Percentiles rank a stretch among this genome's conserved stretches.
These are phyloP conservation scores for Caloboletus inedulis DNA, from an alignment of 1,284 basidiomycete species.

Conservation along the genomic window DNA sequence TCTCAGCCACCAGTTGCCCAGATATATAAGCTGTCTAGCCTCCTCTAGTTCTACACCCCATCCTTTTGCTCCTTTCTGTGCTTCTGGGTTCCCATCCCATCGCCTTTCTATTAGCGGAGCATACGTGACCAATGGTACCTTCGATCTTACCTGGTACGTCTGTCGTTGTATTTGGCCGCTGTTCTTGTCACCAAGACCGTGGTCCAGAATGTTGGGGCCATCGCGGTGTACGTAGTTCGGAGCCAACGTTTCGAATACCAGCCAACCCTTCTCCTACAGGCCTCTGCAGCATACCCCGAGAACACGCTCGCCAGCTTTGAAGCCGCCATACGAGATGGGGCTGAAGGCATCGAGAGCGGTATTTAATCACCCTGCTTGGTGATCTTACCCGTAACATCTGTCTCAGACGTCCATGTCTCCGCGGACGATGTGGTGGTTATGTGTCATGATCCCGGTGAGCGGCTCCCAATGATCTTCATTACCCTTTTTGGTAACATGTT, in stretches of 20 bases:
- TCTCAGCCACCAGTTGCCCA: slow-evolving; percentile 26
- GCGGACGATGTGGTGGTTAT: slow-evolving; percentile 87
- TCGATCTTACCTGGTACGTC: slow-evolving; percentile 28
- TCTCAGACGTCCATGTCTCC: slow-evolving; percentile 93
- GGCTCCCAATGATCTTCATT: slow-evolving; percentile 23
- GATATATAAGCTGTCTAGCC: slow-evolving; percentile 26
- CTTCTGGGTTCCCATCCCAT: background rate
- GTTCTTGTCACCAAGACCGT: slow-evolving; percentile 1
- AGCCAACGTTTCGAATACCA: slow-evolving; percentile 9
- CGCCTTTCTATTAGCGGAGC: background rate
- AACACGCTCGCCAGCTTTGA: slow-evolving; percentile 93
- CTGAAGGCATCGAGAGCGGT: slow-evolving; percentile 94
- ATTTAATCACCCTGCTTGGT: slow-evolving; percentile 42
- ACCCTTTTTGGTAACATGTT: slow-evolving; percentile 18
- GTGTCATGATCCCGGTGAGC: slow-evolving; percentile 90
- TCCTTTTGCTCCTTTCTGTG: background rate
- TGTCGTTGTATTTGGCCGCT: background rate
- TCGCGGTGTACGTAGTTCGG: slow-evolving; percentile 68
- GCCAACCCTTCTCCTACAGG: slow-evolving; percentile 44
- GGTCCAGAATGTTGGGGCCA: slow-evolving; percentile 89
- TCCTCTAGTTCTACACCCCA: background rate
- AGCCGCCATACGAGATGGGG: slow-evolving; percentile 88
- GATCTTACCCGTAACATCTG: slow-evolving; percentile 48
- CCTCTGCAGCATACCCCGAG: slow-evolving; percentile 84
- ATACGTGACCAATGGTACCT: slow-evolving; percentile 21